Conservation (phyloP, 805 yeast species). For the Teunomyces kruisii region DNA sequence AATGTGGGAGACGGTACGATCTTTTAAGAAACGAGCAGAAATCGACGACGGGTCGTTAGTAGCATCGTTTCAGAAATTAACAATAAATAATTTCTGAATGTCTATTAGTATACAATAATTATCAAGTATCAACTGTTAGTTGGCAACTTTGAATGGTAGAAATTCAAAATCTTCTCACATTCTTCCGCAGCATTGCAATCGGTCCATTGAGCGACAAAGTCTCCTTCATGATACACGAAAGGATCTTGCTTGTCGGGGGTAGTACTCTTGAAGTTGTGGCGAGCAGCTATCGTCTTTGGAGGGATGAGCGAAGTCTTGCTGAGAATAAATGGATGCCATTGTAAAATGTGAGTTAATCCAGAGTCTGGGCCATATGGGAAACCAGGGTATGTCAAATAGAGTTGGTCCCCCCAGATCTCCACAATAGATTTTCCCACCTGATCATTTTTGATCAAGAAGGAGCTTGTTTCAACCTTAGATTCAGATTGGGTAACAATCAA, state of each 20-base stretch:
- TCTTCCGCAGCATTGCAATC: slow-evolving; percentile 50
- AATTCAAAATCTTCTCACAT: slow-evolving; percentile 50
- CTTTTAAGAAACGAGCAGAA: slow-evolving; percentile 10
- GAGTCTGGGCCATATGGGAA: slow-evolving; percentile 60
- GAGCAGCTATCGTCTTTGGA: slow-evolving; percentile 36
- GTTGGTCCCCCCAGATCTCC: slow-evolving; percentile 78
- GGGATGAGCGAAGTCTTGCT: slow-evolving; percentile 74
- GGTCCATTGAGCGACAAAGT: slow-evolving; percentile 63
- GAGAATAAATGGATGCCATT: slow-evolving; percentile 89
- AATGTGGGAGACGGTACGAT: slow-evolving; percentile 27
- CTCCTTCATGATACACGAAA: slow-evolving; percentile 57
- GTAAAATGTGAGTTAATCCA: slow-evolving; percentile 84
- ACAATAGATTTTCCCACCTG: slow-evolving; percentile 63
- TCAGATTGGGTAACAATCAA: slow-evolving; percentile 71
- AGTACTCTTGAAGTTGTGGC: slow-evolving; percentile 16
- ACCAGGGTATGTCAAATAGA: slow-evolving; percentile 63
- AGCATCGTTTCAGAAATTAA: slow-evolving; percentile 8
- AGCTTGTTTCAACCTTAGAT: slow-evolving; percentile 60
- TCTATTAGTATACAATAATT: slow-evolving; percentile 4
- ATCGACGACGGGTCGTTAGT: slow-evolving; percentile 3
- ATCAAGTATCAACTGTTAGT: neutral
- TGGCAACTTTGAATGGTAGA: slow-evolving; percentile 6
- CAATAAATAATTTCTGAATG: slow-evolving; percentile 16
- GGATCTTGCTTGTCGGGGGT: slow-evolving; percentile 13
- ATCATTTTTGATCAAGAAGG: slow-evolving; percentile 72